phyloP scores from a whole-genome alignment of 345 rosid species.

The Dipteronia dyeriana region DNA sequence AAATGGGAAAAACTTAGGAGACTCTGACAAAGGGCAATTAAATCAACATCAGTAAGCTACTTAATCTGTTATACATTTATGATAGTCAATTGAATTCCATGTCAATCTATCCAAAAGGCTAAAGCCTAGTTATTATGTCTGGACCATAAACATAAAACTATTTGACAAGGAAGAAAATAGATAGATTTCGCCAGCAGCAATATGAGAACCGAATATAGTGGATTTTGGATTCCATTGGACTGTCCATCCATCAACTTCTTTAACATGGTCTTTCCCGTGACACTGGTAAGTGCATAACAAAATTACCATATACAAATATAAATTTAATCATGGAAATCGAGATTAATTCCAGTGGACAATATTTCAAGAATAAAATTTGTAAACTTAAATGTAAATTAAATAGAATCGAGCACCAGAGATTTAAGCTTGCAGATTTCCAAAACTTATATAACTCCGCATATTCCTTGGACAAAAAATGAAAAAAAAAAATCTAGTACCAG shows the following conservation, averaged over 20 bases:
- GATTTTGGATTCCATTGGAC: background rate
- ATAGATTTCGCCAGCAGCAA: background rate
- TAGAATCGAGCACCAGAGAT: background rate
- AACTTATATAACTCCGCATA: background rate
- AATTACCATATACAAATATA: background rate
- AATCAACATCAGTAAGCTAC: background rate
- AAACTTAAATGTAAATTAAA: background rate
- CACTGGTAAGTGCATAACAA: background rate
- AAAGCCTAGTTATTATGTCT: background rate
- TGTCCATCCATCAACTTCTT: background rate
- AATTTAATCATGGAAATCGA: background rate
- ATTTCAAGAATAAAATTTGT: background rate
- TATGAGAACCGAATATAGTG: background rate
- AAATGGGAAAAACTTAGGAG: background rate
- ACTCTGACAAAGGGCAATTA: background rate
- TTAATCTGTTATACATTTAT: background rate
- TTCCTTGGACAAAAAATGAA: background rate
- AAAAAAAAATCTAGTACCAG: too few species aligned
- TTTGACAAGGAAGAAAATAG: background rate
- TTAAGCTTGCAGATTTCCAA: background rate
- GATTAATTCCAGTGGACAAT: background rate
- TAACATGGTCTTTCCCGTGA: background rate
- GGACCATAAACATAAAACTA: background rate
- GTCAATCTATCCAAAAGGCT: background rate
- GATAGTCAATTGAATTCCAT: background rate